Evolutionary conservation across 495 filamentous ascomycete species (phyloP).

Genomic region (Xylona heveae): DNA sequence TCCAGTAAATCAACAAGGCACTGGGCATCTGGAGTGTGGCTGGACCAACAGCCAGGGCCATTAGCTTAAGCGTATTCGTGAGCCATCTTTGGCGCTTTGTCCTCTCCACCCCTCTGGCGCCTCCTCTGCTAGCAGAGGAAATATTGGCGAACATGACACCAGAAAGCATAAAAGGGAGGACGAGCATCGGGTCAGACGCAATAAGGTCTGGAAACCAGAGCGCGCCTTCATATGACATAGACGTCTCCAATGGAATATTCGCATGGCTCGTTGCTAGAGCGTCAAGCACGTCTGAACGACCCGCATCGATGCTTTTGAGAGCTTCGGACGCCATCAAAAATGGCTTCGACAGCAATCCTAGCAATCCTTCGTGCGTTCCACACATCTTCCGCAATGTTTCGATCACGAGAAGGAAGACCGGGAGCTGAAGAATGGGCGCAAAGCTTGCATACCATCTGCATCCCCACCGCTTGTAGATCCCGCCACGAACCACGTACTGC

Average conservation of each 20-base stretch:
- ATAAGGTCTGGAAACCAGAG: slow-evolving; percentile 69
- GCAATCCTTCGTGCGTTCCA: slow-evolving; percentile 29
- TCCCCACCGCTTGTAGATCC: slow-evolving; percentile 13
- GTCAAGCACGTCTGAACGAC: slow-evolving; percentile 1
- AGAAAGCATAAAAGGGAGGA: slow-evolving; percentile 40
- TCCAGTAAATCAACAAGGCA: slow-evolving; percentile 56
- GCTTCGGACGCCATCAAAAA: slow-evolving; percentile 3
- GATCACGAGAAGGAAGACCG: slow-evolving; percentile 46
- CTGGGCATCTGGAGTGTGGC: slow-evolving; percentile 27
- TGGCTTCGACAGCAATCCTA: slow-evolving; percentile 16
- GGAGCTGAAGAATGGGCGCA: slow-evolving; percentile 28
- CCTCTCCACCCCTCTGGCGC: neutral
- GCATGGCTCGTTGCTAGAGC: slow-evolving; percentile 1
- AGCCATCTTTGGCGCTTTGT: slow-evolving; percentile 11
- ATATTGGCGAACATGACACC: slow-evolving; percentile 21
- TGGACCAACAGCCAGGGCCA: slow-evolving; percentile 23
- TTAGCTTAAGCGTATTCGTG: slow-evolving; percentile 14
- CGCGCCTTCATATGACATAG: slow-evolving; percentile 43
- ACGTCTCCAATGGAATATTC: slow-evolving; percentile 24
- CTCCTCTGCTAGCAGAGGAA: slow-evolving; percentile 9
- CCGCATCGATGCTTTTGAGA: neutral
- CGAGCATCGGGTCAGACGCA: slow-evolving; percentile 41
- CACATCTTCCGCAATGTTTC: slow-evolving; percentile 45
- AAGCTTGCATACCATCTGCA: slow-evolving; percentile 29
- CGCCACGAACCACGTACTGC: neutral